These are phyloP conservation scores for Filobasidium uniguttulatum DNA, from an alignment of 1,284 basidiomycete species.

Conservation along the genomic window DNA sequence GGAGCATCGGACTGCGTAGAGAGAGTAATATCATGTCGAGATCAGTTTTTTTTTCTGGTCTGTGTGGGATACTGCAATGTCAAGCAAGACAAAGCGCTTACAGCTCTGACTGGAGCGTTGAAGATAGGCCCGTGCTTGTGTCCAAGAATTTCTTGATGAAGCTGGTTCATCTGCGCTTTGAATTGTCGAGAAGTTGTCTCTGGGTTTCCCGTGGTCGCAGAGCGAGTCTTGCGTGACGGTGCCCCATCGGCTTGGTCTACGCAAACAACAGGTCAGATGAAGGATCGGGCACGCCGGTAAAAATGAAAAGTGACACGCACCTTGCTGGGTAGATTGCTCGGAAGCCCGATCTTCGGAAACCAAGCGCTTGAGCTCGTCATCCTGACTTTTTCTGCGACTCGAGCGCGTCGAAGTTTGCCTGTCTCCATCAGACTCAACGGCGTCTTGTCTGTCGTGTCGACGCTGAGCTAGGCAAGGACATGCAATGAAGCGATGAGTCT, in stretches of 20 bases:
- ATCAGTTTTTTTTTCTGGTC: neutral
- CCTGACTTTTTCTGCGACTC: neutral
- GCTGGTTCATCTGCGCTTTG: conserved; percentile 12
- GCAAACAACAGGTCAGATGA: neutral
- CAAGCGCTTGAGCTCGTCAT: neutral
- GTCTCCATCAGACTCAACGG: neutral
- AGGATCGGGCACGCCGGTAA: neutral
- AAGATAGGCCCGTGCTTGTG: conserved; percentile 14
- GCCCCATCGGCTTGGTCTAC: neutral
- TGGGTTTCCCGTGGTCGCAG: neutral
- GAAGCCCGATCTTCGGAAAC: neutral
- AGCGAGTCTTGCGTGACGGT: conserved; percentile 5
- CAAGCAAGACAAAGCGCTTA: neutral
- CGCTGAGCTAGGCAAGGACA: conserved; percentile 1
- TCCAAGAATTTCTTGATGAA: conserved; percentile 8
- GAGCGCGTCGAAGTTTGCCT: neutral
- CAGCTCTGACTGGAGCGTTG: conserved; percentile 8
- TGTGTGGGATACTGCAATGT: neutral
- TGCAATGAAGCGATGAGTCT: neutral
- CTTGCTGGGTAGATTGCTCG: neutral
- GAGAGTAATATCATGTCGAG: neutral
- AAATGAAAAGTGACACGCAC: neutral
- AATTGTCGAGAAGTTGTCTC: conserved; percentile 7
- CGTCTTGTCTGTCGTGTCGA: neutral
- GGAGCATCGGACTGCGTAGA: conserved; percentile 52